Conservation (phyloP, 1,139 yeast genomes). For the Protomyces lactucae-debilis region DNA sequence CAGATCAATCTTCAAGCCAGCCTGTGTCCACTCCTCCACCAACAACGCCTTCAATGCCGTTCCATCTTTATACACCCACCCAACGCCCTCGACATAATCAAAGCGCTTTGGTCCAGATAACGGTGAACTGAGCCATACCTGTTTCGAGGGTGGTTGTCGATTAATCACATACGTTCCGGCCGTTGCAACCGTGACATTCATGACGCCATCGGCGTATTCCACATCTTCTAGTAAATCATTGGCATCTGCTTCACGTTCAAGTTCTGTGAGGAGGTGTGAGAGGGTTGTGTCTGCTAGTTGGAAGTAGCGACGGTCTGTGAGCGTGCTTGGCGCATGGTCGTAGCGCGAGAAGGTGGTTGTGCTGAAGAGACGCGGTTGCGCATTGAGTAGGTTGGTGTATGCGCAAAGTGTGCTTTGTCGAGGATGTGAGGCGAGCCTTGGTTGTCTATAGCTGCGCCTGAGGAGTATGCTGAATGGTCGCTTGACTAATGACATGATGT, state of each 20-base stretch:
- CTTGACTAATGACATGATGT: not conserved
- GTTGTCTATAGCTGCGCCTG: too few relatives aligned
- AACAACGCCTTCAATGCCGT: conserved; percentile 41
- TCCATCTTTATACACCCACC: conserved; percentile 45
- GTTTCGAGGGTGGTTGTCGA: conserved; percentile 91
- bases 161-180: conserved; percentile 81
- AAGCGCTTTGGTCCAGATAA: conserved; percentile 79
- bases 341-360: not conserved
- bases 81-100: conserved; percentile 38
- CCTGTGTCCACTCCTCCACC: conserved; percentile 36
- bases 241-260: conserved; percentile 17
- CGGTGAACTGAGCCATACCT: conserved; percentile 89
- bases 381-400: too few relatives aligned
- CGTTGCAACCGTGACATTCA: conserved; percentile 62
- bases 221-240: conserved; percentile 11
- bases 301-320: conserved; percentile 21
- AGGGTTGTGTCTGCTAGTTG: conserved; percentile 18
- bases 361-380: conserved; percentile 3
- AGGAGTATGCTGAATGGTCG: too few relatives aligned
- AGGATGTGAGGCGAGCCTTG: too few relatives aligned
- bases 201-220: conserved; percentile 57
- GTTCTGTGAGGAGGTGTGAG: conserved; percentile 2
- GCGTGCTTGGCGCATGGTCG: conserved; percentile 10
- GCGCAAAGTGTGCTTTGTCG: too few relatives aligned
- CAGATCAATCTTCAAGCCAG: conserved; percentile 7